Evolutionary conservation across 306 rosid species (phyloP), one percentile per base, ranked within the genome.

Genomic region (Vigna trinervia): DNA sequence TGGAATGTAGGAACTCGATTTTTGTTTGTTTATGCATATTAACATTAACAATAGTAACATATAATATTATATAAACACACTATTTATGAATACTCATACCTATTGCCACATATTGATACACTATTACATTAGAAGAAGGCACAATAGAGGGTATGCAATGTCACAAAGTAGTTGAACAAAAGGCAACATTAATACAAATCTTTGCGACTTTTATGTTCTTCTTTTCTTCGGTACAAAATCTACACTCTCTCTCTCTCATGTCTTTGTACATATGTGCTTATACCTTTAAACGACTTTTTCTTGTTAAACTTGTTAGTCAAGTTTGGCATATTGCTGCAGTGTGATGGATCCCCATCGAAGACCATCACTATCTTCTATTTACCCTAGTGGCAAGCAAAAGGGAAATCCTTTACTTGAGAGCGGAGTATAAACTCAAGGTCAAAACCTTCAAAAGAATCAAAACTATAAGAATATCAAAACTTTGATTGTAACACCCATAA

Each of bases 381-480:
- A 78, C 91, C 71, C 72, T 17, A 84, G 88, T 84, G 87, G 83
- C 88, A 87, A 87, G 90, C 87, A 87, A 82, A 85, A 79, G 84
- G 81, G 73, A 78, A 80, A 85, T 87, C 78, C 91, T 80, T 87
- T 85, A 75, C 90, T 82, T 82, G 83, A 73, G 89, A 84, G 68
- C 57, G 60, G 77, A 62, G 81, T 75, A 68, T 46, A 79, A 84
- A 69, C 65, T 34, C 82, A 71, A 81, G 76, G 77, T 87, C 89
- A 88, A 83, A 88, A 80, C 80, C 83, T 83, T 62, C 74, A 64
- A 72, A 83, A 63, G 71, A 64, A 76, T 52, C 19, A 69, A 68
- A 81, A 50, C 67, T 48, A 34, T 80, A 76, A 80, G 58, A 84
- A 68, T 69, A 80, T 75, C 79, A 85, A 80, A 79, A 78, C 70